These are phyloP conservation scores for Tolypocladium ovalisporum DNA, from an alignment of 2,329 filamentous ascomycete species.

Conservation along the genomic window DNA sequence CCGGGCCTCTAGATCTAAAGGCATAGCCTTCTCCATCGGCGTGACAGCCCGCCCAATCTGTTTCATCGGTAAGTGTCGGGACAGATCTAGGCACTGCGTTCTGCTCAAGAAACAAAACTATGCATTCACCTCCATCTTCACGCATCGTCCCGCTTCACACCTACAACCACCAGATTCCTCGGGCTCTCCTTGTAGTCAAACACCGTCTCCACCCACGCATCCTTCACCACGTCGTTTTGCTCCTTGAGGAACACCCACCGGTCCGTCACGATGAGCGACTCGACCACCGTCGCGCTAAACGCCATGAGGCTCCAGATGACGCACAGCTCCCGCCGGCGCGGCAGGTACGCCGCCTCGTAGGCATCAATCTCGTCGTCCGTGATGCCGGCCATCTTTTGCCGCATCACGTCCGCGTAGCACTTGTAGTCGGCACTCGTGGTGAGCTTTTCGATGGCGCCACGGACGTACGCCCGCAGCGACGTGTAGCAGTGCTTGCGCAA, in stretches of 20 bases:
- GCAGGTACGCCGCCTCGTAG: constrained; percentile 57
- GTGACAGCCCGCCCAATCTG: not conserved
- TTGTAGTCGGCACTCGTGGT: constrained; percentile 44
- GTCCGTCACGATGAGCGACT: constrained; percentile 84
- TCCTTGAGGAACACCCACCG: constrained; percentile 81
- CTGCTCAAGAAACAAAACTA: not conserved
- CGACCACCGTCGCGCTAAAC: constrained; percentile 80
- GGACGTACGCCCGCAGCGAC: constrained; percentile 66
- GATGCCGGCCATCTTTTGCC: constrained; percentile 53
- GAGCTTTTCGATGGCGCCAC: constrained; percentile 71
- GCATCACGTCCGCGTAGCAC: constrained; percentile 49
- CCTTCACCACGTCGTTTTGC: constrained; percentile 55
- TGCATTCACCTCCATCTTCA: not conserved
- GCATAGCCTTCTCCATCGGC: not conserved
- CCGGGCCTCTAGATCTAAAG: not conserved
- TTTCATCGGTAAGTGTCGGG: not conserved
- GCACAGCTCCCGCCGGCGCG: constrained; percentile 69
- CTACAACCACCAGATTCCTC: constrained; percentile 85
- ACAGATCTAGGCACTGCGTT: not conserved
- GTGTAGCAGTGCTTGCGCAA: constrained; percentile 70
- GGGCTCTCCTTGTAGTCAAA: constrained; percentile 84
- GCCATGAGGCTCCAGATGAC: constrained; percentile 94
- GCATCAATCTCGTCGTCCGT: constrained; percentile 62
- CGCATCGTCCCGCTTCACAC: constrained; percentile 54
- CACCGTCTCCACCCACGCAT: constrained; percentile 85